These are phyloP conservation scores for Pedinophyceae sp. DNA, from an alignment of 139 green algal species.

Conservation along the genomic window DNA sequence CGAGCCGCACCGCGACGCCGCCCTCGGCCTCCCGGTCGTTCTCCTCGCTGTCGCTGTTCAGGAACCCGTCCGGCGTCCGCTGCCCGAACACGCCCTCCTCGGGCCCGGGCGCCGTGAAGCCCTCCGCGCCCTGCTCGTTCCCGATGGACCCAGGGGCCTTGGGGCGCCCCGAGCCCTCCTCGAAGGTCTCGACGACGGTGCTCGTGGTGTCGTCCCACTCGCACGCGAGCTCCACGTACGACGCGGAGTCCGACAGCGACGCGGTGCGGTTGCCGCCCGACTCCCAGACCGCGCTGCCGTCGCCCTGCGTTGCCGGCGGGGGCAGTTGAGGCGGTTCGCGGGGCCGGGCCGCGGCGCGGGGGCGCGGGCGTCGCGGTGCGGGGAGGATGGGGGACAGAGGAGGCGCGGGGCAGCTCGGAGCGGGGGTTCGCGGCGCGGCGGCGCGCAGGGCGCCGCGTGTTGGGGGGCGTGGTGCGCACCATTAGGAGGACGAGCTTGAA, in stretches of 20 bases:
- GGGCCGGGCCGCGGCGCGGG: no score
- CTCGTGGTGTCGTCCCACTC: constrained; percentile 15
- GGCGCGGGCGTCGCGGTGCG: no score
- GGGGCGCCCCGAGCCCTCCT: not conserved
- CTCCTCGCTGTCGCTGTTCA: not conserved
- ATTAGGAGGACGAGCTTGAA: constrained; percentile 34
- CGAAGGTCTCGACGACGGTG: constrained; percentile 12
- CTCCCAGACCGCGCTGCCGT: not conserved
- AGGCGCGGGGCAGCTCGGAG: no score
- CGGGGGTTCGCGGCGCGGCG: no score
- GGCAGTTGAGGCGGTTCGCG: not conserved
- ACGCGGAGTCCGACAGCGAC: constrained; percentile 14
- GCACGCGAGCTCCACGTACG: constrained; percentile 17
- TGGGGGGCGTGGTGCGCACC: no score
- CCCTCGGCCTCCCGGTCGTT: not conserved
- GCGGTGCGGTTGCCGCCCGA: not conserved
- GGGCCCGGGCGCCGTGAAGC: no score
- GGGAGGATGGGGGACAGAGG: no score
- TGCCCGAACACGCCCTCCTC: not conserved
- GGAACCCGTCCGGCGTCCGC: not conserved
- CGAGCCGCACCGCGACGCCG: no score
- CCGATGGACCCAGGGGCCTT: no score
- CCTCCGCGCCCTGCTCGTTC: no score
- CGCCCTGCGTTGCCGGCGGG: not conserved
- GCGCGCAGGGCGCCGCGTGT: no score